A percentile compares a stretch with the other conserved stretches of the same genome.
These are phyloP conservation scores for Leucocoprinus leucothites DNA, from an alignment of 768 basidiomycete species.

Conservation along the genomic window DNA sequence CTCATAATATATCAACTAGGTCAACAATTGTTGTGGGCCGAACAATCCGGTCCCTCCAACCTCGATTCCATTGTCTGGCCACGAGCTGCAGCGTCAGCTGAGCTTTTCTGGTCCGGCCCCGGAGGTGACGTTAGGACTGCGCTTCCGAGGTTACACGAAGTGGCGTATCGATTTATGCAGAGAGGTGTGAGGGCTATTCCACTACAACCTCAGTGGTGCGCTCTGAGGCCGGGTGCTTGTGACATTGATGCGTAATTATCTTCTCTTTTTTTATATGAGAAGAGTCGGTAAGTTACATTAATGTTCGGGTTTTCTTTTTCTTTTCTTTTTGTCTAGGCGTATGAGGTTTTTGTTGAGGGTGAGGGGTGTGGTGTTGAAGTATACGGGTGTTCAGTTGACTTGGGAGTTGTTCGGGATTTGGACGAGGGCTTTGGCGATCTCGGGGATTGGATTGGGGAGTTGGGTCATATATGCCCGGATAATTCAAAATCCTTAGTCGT, in stretches of 20 bases:
- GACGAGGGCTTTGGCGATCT: too few species aligned
- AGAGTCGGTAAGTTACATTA: not conserved
- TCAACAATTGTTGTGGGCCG: conserved; percentile 70
- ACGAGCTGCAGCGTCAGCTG: conserved; percentile 67
- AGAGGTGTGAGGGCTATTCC: conserved; percentile 59
- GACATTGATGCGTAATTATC: conserved; percentile 38
- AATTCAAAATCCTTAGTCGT: too few species aligned
- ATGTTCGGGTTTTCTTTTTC: not conserved
- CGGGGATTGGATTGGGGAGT: too few species aligned
- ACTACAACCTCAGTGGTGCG: conserved; percentile 75
- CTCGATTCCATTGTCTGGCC: conserved; percentile 72
- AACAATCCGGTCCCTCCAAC: conserved; percentile 65
- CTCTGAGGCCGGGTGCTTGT: conserved; percentile 56
- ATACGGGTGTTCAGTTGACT: not conserved
- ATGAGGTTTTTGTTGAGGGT: not conserved
- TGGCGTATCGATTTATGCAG: conserved; percentile 57
- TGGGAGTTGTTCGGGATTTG: not conserved
- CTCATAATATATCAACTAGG: conserved; percentile 28
- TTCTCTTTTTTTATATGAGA: not conserved
- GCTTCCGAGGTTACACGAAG: conserved; percentile 65
- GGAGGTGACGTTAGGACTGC: conserved; percentile 45
- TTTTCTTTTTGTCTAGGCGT: not conserved
- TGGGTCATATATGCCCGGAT: too few species aligned
- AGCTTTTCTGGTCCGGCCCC: conserved; percentile 70
- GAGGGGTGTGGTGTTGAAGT: not conserved